Conservation (phyloP, 2,329 filamentous ascomycete species). For the Sporothrix globosa region DNA sequence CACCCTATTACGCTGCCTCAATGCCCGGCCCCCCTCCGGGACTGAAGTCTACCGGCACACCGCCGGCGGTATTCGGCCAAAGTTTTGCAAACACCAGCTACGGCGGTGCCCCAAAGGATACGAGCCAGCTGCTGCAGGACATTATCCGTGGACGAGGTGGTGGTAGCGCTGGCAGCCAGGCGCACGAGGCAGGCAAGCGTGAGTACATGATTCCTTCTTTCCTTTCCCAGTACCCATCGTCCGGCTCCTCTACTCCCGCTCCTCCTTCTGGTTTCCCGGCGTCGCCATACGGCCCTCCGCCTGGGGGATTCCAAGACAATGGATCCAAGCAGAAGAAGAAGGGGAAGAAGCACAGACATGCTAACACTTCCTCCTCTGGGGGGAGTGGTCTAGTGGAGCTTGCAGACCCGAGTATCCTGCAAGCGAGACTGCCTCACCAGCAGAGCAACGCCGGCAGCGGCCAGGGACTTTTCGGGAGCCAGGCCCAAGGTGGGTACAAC, state of each 20-base stretch:
- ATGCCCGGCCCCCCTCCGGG: slow-evolving; percentile 94
- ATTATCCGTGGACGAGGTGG: slow-evolving; percentile 68
- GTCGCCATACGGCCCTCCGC: slow-evolving; percentile 87
- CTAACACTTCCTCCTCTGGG: slow-evolving; percentile 99
- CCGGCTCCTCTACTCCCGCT: slow-evolving; percentile 79
- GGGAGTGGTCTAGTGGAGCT: slow-evolving; percentile 99
- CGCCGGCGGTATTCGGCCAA: slow-evolving; percentile 91
- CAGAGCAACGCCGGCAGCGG: slow-evolving; percentile 81
- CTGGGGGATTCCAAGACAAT: slow-evolving; percentile 86
- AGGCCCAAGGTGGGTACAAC: slow-evolving; percentile 94
- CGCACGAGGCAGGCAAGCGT: slow-evolving; percentile 91
- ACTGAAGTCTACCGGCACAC: slow-evolving; percentile 91
- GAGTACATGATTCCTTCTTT: slow-evolving; percentile 91
- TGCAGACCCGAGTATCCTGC: slow-evolving; percentile 99
- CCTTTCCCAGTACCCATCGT: slow-evolving; percentile 77
- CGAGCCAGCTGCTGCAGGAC: slow-evolving; percentile 76
- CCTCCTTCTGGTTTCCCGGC: slow-evolving; percentile 88
- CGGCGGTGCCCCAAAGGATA: slow-evolving; percentile 70
- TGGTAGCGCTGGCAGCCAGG: slow-evolving; percentile 66
- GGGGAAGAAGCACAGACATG: slow-evolving; percentile 99
- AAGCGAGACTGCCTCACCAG: slow-evolving; percentile 89
- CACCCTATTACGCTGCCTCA: slow-evolving; percentile 78
- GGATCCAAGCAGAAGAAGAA: slow-evolving; percentile 99
- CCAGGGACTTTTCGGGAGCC: slow-evolving; percentile 87
- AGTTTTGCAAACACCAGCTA: slow-evolving; percentile 77